These are phyloP conservation scores for Gastrolobium bilobum DNA, from an alignment of 306 rosid species.

Conservation along the genomic window DNA sequence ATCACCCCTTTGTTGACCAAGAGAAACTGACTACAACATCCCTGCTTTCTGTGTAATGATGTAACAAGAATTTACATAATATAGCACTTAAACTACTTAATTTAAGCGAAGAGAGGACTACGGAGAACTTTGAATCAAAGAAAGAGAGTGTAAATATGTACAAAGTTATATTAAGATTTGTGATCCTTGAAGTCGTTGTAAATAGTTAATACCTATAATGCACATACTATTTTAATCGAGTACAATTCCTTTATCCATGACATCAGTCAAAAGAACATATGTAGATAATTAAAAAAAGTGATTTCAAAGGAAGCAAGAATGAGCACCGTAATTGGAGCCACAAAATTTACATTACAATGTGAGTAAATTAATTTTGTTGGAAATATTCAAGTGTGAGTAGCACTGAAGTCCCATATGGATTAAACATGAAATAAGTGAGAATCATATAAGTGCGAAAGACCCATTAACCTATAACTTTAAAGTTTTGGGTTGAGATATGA, in stretches of 20 bases:
- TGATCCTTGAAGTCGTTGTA: slow-evolving; percentile 11
- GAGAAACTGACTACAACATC: slow-evolving; percentile 50
- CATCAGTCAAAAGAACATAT: background rate
- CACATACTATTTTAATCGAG: background rate
- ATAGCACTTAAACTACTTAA: background rate
- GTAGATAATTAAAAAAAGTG: too few species aligned
- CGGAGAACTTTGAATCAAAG: background rate
- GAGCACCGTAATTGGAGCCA: too few species aligned
- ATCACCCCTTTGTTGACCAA: slow-evolving; percentile 63
- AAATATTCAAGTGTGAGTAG: too few species aligned
- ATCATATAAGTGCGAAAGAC: too few species aligned
- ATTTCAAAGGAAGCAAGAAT: too few species aligned
- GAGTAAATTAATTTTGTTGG: too few species aligned
- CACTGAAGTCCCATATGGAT: too few species aligned
- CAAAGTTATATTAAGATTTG: background rate
- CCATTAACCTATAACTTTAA: too few species aligned
- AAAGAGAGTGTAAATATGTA: background rate
- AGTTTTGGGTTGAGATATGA: too few species aligned
- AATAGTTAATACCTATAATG: background rate
- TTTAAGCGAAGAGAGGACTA: background rate
- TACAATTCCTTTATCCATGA: background rate
- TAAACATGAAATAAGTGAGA: too few species aligned
- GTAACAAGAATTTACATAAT: background rate
- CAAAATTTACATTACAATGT: too few species aligned
- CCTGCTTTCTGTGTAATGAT: slow-evolving; percentile 51